Base-by-base conservation (phyloP, 1,139 yeast genomes). In the Trichomonascaceae sp. region DNA sequence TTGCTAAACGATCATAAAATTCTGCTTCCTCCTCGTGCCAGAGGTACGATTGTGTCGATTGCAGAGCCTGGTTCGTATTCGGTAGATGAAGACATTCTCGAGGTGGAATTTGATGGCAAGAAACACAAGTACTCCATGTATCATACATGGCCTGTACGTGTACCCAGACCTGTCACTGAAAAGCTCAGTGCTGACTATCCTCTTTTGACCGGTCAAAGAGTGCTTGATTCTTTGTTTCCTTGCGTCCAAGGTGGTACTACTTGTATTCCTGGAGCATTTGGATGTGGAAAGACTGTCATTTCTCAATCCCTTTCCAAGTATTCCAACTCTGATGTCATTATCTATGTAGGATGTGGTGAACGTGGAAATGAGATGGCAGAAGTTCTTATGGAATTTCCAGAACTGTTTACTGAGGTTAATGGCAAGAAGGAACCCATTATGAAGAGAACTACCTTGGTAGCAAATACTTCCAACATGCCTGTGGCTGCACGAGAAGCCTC, bases 191-290 rank as follows among this genome's bases (percentile, higher is more conserved):
- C 99, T 49, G 93, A 91, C 73, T 82, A 86, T 72, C 99, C 99
- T 55, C 81, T 95, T 66, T 81, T 93, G 67, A 93, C 99, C 38
- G 99, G 99, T 66, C 99, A 93, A 78, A 88, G 99, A 80, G 99
- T 93, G 54, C 80, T 93, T 73, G 99, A 93, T 73, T 85, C 99
- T 43, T 81, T 93, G 62, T 95, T 93, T 82, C 99, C 99, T 53
- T 88, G 96, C 82, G 99, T 95, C 64, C 99, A 95, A 79, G 99
- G 99, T 77, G 99, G 99, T 79, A 93, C 99, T 52, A 93, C 99
- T 46, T 95, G 99, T 85, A 93, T 93, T 71, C 99, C 99, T 50
- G 99, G 99, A 74, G 99, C 99, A 60, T 93, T 93, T 67, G 99
- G 99, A 59, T 93, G 98, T 77, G 99, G 99, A 74, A 93, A 93